Evolutionary conservation across 345 rosid genomes (phyloP).

Genomic region (Citrus unshiu): DNA sequence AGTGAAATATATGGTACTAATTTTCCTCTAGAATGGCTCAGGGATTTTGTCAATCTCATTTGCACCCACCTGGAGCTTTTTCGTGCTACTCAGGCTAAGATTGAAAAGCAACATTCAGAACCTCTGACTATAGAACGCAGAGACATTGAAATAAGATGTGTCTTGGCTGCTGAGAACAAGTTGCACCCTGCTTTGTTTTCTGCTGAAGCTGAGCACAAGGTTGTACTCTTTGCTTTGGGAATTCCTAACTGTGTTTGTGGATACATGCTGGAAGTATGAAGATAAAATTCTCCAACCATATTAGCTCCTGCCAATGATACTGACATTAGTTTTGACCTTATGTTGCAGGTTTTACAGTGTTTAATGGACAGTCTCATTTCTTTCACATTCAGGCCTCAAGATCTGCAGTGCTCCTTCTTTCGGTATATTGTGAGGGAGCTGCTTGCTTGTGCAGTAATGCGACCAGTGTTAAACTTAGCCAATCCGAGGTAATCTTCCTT

Average conservation of each 20-base stretch:
- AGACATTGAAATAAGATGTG: slow-evolving; percentile 56
- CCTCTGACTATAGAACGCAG: slow-evolving; percentile 52
- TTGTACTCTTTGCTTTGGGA: slow-evolving; percentile 25
- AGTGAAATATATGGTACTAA: slow-evolving; percentile 25
- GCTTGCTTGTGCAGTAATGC: slow-evolving; percentile 91
- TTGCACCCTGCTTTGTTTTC: slow-evolving; percentile 97
- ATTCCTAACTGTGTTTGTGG: not conserved
- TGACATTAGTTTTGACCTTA: slow-evolving; percentile 9
- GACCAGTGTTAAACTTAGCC: slow-evolving; percentile 87
- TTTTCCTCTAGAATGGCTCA: slow-evolving; percentile 40
- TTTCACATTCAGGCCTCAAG: slow-evolving; percentile 79
- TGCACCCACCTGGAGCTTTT: slow-evolving; percentile 83
- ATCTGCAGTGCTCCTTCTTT: slow-evolving; percentile 80
- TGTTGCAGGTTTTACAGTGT: slow-evolving; percentile 86
- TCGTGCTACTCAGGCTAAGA: slow-evolving; percentile 68
- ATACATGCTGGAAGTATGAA: not conserved
- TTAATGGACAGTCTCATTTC: slow-evolving; percentile 78
- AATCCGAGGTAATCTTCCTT: slow-evolving; percentile 63
- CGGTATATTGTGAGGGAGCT: slow-evolving; percentile 79
- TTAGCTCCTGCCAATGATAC: not conserved
- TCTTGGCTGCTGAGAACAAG: slow-evolving; percentile 74
- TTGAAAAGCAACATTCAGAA: slow-evolving; percentile 48
- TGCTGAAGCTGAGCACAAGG: slow-evolving; percentile 94
- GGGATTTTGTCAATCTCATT: slow-evolving; percentile 78
- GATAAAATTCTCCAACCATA: slow-evolving; percentile 7